phyloP scores from a whole-genome alignment of 257 asterid genomes.

The Mentha longifolia region DNA sequence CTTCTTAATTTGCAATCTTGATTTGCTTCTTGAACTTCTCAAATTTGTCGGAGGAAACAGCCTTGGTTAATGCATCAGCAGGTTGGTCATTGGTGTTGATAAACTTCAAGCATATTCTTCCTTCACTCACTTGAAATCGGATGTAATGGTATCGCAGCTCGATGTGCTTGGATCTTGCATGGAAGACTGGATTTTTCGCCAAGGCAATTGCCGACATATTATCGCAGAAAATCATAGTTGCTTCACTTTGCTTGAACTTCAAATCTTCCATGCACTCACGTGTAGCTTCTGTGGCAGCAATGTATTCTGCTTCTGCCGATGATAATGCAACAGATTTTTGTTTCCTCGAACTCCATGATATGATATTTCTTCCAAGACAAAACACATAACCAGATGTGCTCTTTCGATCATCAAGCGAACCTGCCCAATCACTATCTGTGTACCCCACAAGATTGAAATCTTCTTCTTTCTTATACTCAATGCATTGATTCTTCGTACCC shows the following conservation, averaged over 20 bases:
- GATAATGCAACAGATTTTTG: background rate
- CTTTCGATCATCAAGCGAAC: background rate
- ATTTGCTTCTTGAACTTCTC: slow-evolving; percentile 4
- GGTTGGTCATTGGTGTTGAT: slow-evolving; percentile 3
- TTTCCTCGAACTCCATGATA: too few species aligned
- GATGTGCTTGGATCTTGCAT: background rate
- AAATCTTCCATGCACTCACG: background rate
- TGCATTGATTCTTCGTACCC: background rate
- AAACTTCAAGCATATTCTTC: background rate
- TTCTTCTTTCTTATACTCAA: background rate
- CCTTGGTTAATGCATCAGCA: background rate
- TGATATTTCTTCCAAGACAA: too few species aligned
- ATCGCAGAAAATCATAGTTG: background rate
- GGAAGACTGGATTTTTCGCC: background rate
- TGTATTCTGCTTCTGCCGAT: background rate
- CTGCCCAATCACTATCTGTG: background rate
- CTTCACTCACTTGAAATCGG: background rate
- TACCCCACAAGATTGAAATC: background rate
- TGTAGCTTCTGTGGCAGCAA: background rate
- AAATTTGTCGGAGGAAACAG: background rate
- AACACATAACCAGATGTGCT: too few species aligned
- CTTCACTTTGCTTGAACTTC: background rate
- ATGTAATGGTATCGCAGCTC: too few species aligned
- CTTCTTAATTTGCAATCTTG: slow-evolving; percentile 4
- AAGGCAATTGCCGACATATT: background rate